Percentiles rank a stretch among this genome's conserved stretches.
phyloP scores from a whole-genome alignment of 306 rosid species.

The Potentilla sterilis region DNA sequence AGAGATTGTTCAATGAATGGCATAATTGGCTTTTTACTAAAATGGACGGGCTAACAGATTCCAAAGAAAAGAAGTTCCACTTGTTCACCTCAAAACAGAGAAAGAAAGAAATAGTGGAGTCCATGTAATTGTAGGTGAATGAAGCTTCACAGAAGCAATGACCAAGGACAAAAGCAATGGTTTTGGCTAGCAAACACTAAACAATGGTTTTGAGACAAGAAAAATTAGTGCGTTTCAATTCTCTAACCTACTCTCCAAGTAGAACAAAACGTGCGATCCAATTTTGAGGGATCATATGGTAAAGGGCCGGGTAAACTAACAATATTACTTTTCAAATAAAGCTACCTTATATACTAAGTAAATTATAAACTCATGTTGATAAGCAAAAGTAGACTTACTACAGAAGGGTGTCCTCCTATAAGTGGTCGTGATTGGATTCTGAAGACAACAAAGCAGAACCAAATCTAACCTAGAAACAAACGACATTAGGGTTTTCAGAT shows the following conservation, averaged over 20 bases:
- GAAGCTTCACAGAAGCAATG: slow-evolving; percentile 9
- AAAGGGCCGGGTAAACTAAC: too few species aligned
- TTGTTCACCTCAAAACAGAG: neutral
- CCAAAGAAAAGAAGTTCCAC: slow-evolving; percentile 18
- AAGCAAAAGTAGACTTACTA: too few species aligned
- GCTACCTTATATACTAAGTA: too few species aligned
- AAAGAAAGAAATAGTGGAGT: neutral
- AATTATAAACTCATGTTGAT: too few species aligned
- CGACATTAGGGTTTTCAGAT: neutral
- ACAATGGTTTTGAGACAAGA: neutral
- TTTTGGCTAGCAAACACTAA: neutral
- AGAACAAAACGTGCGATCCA: neutral
- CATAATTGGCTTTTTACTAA: slow-evolving; percentile 20
- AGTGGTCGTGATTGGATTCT: neutral
- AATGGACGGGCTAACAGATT: slow-evolving; percentile 23
- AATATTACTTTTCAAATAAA: too few species aligned
- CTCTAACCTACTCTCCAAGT: neutral
- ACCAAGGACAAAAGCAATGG: neutral
- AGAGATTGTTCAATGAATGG: slow-evolving; percentile 24
- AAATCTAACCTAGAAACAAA: neutral
- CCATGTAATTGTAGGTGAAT: slow-evolving; percentile 17
- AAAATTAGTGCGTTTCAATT: neutral
- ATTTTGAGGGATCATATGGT: too few species aligned
- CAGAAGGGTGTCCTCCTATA: too few species aligned
- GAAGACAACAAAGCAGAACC: neutral